phyloP scores from a whole-genome alignment of 306 rosid genomes.

The Casuarina cunninghamiana region DNA sequence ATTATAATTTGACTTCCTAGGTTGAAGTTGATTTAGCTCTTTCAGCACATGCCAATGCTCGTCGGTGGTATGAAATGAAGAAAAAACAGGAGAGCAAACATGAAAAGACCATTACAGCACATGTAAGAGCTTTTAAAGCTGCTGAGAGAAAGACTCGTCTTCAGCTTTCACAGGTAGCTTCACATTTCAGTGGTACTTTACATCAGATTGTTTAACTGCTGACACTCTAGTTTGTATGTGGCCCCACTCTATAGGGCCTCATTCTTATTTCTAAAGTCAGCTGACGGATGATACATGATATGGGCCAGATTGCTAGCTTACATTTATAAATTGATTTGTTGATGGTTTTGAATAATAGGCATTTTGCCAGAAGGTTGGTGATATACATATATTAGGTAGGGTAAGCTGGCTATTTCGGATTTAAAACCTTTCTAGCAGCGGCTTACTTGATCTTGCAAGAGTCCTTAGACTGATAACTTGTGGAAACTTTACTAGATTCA shows the following conservation, averaged over 20 bases:
- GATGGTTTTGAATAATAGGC: conserved; percentile 13
- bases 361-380: conserved; percentile 6
- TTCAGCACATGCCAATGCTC: conserved; percentile 96
- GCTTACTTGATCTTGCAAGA: not conserved
- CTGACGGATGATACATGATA: not conserved
- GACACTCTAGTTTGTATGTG: not conserved
- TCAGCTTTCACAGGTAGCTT: conserved; percentile 82
- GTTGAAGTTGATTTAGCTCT: conserved; percentile 93
- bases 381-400: not conserved
- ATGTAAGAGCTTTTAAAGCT: conserved; percentile 95
- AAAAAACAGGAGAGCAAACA: conserved; percentile 95
- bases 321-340: conserved; percentile 20
- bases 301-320: conserved; percentile 19
- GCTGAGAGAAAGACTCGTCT: conserved; percentile 95
- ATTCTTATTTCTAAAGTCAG: conserved; percentile 1
- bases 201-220: conserved; percentile 16
- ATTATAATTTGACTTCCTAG: conserved; percentile 35
- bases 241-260: not conserved
- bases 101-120: conserved; percentile 90
- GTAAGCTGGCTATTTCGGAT: conserved; percentile 9
- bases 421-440: not conserved
- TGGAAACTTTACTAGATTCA: conserved; percentile 14
- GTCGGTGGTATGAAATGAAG: conserved; percentile 92
- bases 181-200: conserved; percentile 10
- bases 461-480: not conserved